phyloP scores from a whole-genome alignment of 2,329 filamentous ascomycete species.

The Furcasterigmium sp. region DNA sequence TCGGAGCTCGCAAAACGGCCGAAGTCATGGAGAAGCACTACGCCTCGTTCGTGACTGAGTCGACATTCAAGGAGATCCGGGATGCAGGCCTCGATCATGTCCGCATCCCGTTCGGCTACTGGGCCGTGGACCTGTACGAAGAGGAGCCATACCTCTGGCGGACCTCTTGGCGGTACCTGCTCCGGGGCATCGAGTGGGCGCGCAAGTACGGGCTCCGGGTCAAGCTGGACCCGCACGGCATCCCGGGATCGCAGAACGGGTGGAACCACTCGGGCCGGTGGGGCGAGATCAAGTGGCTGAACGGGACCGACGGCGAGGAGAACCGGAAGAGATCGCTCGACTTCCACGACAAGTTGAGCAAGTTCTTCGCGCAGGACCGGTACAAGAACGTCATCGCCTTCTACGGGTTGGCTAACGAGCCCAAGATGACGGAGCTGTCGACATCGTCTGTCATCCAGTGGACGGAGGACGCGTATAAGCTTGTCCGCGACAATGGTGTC shows the following conservation, averaged over 20 bases:
- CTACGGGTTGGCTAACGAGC: constrained; percentile 94
- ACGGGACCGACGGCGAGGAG: constrained; percentile 74
- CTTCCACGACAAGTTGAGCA: constrained; percentile 78
- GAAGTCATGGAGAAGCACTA: constrained; percentile 84
- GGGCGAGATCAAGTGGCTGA: constrained; percentile 80
- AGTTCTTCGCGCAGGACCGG: constrained; percentile 88
- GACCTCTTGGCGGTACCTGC: constrained; percentile 87
- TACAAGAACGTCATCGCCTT: constrained; percentile 90
- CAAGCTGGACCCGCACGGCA: constrained; percentile 88
- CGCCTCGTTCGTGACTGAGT: constrained; percentile 77
- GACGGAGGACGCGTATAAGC: constrained; percentile 67
- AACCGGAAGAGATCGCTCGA: constrained; percentile 82
- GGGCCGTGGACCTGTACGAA: constrained; percentile 82
- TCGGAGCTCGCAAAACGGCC: constrained; percentile 61
- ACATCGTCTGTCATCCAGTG: constrained; percentile 66
- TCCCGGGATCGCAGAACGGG: constrained; percentile 91
- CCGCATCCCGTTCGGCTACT: constrained; percentile 93
- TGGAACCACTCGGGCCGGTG: constrained; percentile 94
- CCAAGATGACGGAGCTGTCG: constrained; percentile 73
- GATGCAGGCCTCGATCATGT: constrained; percentile 91
- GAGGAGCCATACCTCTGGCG: constrained; percentile 90
- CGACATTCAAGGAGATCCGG: constrained; percentile 78
- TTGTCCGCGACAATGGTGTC: constrained; percentile 74
- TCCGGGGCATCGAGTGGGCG: constrained; percentile 89
- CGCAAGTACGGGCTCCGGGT: constrained; percentile 87